phyloP scores from a whole-genome alignment of 1,139 yeast genomes.

The Geotrichum phurueaensis region DNA sequence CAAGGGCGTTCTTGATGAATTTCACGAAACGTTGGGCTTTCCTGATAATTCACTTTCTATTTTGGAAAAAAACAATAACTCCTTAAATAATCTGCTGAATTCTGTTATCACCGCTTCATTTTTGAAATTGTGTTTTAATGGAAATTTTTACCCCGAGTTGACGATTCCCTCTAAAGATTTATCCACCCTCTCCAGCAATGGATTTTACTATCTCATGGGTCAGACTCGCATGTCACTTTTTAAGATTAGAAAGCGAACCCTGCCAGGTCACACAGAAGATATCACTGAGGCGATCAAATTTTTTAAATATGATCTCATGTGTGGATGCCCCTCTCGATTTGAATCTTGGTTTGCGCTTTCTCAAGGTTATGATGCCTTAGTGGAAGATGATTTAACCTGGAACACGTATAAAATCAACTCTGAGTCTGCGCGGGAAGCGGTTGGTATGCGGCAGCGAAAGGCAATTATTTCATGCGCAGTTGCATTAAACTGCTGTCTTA shows the following conservation, averaged over 20 bases:
- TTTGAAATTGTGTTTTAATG: conserved; percentile 55
- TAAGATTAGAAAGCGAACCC: conserved; percentile 58
- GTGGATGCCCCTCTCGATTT: conserved; percentile 53
- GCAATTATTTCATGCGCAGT: conserved; percentile 68
- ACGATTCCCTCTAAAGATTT: conserved; percentile 35
- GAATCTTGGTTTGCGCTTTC: conserved; percentile 88
- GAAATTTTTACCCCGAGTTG: conserved; percentile 43
- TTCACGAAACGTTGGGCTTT: conserved; percentile 68
- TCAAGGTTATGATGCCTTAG: conserved; percentile 70
- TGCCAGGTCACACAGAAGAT: conserved; percentile 78
- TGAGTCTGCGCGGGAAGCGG: conserved; percentile 53
- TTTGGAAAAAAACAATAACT: conserved; percentile 37
- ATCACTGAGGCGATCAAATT: conserved; percentile 65
- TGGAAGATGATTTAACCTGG: conserved; percentile 87
- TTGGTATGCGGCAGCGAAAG: conserved; percentile 63
- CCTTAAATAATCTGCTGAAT: conserved; percentile 49
- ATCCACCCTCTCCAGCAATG: conserved; percentile 43
- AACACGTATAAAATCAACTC: conserved; percentile 76
- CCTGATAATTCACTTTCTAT: conserved; percentile 42
- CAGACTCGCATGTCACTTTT: conserved; percentile 60
- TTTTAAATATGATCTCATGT: conserved; percentile 59
- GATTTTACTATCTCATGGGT: conserved; percentile 71
- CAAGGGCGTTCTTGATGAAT: conserved; percentile 62
- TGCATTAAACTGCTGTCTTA: conserved; percentile 55
- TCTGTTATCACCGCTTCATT: conserved; percentile 46